Base-by-base conservation (phyloP, 768 basidiomycete species). In the Suillus brevipes region DNA sequence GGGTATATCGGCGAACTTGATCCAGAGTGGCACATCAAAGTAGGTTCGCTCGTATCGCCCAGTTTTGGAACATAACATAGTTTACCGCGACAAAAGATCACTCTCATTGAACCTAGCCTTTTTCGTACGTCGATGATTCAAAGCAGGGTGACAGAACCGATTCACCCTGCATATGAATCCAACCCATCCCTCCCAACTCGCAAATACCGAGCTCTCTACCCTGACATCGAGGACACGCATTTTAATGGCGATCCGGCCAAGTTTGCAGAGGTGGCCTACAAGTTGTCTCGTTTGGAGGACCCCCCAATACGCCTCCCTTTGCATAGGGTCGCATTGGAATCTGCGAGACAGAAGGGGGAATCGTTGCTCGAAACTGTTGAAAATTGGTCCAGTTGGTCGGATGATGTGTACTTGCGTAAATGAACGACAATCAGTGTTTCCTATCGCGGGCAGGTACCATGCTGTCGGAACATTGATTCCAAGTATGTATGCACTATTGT, bases 1-100 rank as follows among this genome's bases (percentile, higher is more conserved):
- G 68, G 72, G 7, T 70, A 78, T 5, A 71, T 67, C 37, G 57
- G 59, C 60, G 78, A 79, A 49, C 69, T 79, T 13, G 75, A 78
- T 49, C 78, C 78, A 2, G 67, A 62, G 12, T 79, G 78, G 78
- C 74, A 78, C 64, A 78, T 79, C 67, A 78, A 70, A 66, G 78
- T 75, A 43, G 25, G 70, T 65, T 31, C n/a, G 7, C n/a, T 25
- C 28, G 25, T 52, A 37, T 31, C 36, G 2, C 10, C 16, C 4
- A 23, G 6, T 23, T 13, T 40, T 47, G 31, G 36, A 23, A 23
- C 6, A 25, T 23, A 23, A 14, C 25, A 25, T 67, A 60, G 67
- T 34, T 23, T 34, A 16, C 14, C 18, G 36, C 34, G 42, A 23
- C 49, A 49, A 38, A 49, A 73, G 74, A 60, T 73, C 23, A 66